phyloP scores from a whole-genome alignment of 2,329 filamentous ascomycete genomes.

The Septoria petroselini region DNA sequence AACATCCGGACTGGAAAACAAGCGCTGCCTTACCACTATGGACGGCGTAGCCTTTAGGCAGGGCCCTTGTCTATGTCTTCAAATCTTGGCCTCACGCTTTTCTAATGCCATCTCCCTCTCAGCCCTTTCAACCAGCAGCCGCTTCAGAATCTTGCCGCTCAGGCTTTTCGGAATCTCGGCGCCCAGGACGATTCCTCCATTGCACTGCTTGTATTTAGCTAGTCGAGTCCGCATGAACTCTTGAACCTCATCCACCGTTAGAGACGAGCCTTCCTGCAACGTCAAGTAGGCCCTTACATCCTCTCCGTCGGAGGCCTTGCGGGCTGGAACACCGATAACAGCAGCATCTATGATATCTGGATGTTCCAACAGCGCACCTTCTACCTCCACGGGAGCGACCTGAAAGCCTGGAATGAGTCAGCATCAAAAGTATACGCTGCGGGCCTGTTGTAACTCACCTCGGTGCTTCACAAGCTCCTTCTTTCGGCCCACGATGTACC shows the following conservation, averaged over 20 bases:
- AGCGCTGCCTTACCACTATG: too few relatives aligned
- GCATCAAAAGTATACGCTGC: too few relatives aligned
- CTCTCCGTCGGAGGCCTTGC: conserved; percentile 16
- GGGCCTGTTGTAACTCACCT: too few relatives aligned
- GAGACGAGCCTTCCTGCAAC: conserved; percentile 31
- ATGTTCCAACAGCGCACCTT: conserved; percentile 48
- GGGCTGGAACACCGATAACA: conserved; percentile 45
- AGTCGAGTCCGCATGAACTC: too few relatives aligned
- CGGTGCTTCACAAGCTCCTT: conserved; percentile 56
- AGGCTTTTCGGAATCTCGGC: neutral
- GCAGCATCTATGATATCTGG: conserved; percentile 48
- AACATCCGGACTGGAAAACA: too few relatives aligned
- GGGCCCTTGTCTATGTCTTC: neutral
- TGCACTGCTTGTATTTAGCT: conserved; percentile 47
- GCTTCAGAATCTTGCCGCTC: neutral
- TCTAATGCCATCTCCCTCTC: neutral
- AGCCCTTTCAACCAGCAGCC: neutral
- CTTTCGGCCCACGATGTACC: conserved; percentile 54
- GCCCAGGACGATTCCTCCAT: conserved; percentile 42
- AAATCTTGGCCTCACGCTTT: neutral
- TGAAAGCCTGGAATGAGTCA: too few relatives aligned
- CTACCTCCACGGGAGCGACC: conserved; percentile 51
- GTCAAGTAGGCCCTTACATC: conserved; percentile 35
- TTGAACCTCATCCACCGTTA: conserved; percentile 38
- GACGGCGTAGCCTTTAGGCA: too few relatives aligned